phyloP scores from a whole-genome alignment of 352 stramenopile species.

The Stephanocyclus meneghinianus region DNA sequence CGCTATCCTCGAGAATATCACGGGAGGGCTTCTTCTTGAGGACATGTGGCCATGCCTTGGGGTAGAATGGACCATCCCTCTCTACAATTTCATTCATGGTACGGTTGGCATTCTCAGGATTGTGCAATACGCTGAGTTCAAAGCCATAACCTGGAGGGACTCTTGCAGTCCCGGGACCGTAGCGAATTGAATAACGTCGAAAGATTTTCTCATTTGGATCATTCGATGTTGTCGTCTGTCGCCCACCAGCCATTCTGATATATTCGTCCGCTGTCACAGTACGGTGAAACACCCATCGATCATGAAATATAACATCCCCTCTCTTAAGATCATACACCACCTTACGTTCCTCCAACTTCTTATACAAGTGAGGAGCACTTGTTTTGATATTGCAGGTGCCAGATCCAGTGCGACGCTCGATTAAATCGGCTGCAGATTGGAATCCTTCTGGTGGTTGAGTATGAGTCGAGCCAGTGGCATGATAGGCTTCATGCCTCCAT shows the following conservation, averaged over 20 bases:
- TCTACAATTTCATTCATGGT: slow-evolving; percentile 60
- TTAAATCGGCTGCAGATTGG: slow-evolving; percentile 40
- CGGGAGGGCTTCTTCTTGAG: slow-evolving; percentile 10
- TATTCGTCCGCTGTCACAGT: slow-evolving; percentile 56
- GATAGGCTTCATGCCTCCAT: slow-evolving; percentile 65
- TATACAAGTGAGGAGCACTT: slow-evolving; percentile 49
- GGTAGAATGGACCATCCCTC: slow-evolving; percentile 69
- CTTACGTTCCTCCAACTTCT: slow-evolving; percentile 66
- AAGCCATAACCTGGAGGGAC: slow-evolving; percentile 64
- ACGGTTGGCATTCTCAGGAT: slow-evolving; percentile 58
- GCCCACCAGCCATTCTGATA: neutral
- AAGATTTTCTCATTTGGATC: slow-evolving; percentile 29
- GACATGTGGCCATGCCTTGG: slow-evolving; percentile 60
- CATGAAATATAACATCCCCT: slow-evolving; percentile 71
- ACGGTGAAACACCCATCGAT: slow-evolving; percentile 70
- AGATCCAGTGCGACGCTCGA: slow-evolving; percentile 43
- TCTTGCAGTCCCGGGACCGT: slow-evolving; percentile 56
- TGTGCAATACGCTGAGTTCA: slow-evolving; percentile 66
- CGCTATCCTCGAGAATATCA: too few species aligned
- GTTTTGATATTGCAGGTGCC: slow-evolving; percentile 54
- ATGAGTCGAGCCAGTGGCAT: slow-evolving; percentile 59
- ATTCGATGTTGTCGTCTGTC: neutral
- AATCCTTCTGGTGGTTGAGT: slow-evolving; percentile 65
- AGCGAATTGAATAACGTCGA: slow-evolving; percentile 70
- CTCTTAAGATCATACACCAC: slow-evolving; percentile 62